Percentiles rank a stretch among this genome's conserved stretches.
phyloP scores from a whole-genome alignment of 192 early-diverging fungal species.

The Obelidium mucronatum region DNA sequence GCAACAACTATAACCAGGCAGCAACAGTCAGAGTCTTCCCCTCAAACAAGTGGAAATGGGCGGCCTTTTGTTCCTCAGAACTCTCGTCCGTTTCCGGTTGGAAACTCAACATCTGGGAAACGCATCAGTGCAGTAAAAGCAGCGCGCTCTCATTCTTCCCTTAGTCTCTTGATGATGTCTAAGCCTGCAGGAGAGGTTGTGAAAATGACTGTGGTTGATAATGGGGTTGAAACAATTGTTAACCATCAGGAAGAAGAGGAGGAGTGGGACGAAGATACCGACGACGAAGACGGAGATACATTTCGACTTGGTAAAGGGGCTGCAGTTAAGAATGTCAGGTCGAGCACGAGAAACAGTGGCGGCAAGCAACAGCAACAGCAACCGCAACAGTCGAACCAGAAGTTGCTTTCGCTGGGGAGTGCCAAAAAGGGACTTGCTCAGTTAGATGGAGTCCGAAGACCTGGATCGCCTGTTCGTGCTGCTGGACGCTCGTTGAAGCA shows the following conservation, averaged over 20 bases:
- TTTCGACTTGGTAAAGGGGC: slow-evolving; percentile 28
- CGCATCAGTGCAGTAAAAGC: too few relatives aligned
- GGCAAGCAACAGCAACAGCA: not conserved
- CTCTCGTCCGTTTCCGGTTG: not conserved
- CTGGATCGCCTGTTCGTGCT: slow-evolving; percentile 1
- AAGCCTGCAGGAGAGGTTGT: too few relatives aligned
- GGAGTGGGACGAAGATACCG: slow-evolving; percentile 21
- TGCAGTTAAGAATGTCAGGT: slow-evolving; percentile 12
- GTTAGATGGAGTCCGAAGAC: too few relatives aligned
- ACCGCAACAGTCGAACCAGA: too few relatives aligned
- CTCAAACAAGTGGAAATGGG: not conserved
- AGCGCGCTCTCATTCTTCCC: not conserved
- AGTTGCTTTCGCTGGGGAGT: not conserved
- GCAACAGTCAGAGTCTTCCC: not conserved
- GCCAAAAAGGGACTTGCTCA: not conserved
- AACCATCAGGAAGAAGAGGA: not conserved
- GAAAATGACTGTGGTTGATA: too few relatives aligned
- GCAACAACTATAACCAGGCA: not conserved
- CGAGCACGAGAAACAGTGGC: not conserved
- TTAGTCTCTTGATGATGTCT: too few relatives aligned
- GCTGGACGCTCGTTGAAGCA: slow-evolving; percentile 22
- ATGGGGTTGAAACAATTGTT: too few relatives aligned
- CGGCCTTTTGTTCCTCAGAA: not conserved
- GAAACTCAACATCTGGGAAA: too few relatives aligned
- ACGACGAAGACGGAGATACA: slow-evolving; percentile 19